These are phyloP conservation scores for Yamadazyma sp. DNA, from an alignment of 805 yeast species.

Conservation along the genomic window DNA sequence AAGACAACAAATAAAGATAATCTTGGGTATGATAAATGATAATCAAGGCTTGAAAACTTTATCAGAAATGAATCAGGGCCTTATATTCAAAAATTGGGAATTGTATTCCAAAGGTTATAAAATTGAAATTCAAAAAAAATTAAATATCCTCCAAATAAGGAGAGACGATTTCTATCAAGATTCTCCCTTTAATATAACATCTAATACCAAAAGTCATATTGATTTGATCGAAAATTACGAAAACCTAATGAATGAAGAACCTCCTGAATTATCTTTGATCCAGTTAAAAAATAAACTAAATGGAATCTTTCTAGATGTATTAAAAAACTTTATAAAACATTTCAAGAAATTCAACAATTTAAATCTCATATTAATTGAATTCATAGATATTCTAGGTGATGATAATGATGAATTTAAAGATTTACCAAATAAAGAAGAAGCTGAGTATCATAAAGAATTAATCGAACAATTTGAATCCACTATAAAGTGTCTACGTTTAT, in stretches of 20 bases:
- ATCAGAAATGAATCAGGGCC: slow-evolving; percentile 23
- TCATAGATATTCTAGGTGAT: slow-evolving; percentile 25
- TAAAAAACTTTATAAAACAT: slow-evolving; percentile 27
- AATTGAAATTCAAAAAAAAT: slow-evolving; percentile 8
- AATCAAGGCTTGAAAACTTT: slow-evolving; percentile 25
- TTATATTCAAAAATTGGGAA: slow-evolving; percentile 26
- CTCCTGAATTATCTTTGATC: slow-evolving; percentile 29
- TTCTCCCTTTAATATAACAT: slow-evolving; percentile 28
- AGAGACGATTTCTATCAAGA: slow-evolving; percentile 21
- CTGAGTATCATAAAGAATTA: slow-evolving; percentile 27
- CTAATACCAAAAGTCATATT: slow-evolving; percentile 15
- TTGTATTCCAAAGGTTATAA: slow-evolving; percentile 29
- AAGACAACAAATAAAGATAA: slow-evolving; percentile 39
- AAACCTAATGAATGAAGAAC: slow-evolving; percentile 17
- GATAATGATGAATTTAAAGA: slow-evolving; percentile 13
- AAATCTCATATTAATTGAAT: slow-evolving; percentile 24
- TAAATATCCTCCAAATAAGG: slow-evolving; percentile 11
- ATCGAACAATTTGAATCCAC: slow-evolving; percentile 30
- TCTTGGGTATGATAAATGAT: slow-evolving; percentile 39
- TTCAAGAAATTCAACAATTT: slow-evolving; percentile 30
- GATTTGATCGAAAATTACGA: slow-evolving; percentile 20
- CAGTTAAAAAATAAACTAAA: slow-evolving; percentile 31
- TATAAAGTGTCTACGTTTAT: slow-evolving; percentile 19
- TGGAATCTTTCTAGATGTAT: slow-evolving; percentile 31
- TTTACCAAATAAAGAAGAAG: slow-evolving; percentile 29